Conservation (phyloP, 2,329 filamentous ascomycete species). For the Xylariaceae sp. region DNA sequence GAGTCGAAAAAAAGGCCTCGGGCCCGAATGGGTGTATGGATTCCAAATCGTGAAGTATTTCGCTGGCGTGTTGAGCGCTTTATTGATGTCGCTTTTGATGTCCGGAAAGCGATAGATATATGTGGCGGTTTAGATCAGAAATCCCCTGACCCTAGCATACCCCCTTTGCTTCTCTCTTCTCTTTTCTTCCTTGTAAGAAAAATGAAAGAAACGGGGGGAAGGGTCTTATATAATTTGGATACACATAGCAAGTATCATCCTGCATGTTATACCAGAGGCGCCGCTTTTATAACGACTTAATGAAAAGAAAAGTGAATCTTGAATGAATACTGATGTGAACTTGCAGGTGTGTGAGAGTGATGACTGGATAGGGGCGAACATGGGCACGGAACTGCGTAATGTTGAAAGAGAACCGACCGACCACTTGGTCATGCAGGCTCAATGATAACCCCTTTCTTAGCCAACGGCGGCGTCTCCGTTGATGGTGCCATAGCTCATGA, state of each 20-base stretch:
- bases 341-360: neutral
- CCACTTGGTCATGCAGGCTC: neutral
- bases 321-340: neutral
- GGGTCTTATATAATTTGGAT: slow-evolving; percentile 5
- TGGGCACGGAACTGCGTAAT: neutral
- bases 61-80: neutral
- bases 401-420: neutral
- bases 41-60: slow-evolving; percentile 6
- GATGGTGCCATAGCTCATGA: too few species aligned
- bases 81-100: slow-evolving; percentile 1
- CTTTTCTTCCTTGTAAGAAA: neutral
- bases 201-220: neutral
- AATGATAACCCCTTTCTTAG: too few species aligned
- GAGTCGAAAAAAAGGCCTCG: neutral
- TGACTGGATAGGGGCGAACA: neutral
- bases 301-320: neutral
- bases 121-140: slow-evolving; percentile 11
- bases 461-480: too few species aligned
- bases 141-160: slow-evolving; percentile 11
- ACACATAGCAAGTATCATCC: neutral
- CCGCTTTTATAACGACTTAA: slow-evolving; percentile 4
- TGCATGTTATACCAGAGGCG: slow-evolving; percentile 4
- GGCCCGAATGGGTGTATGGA: neutral
- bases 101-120: slow-evolving; percentile 11
- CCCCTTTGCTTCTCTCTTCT: slow-evolving; percentile 9